Conservation (phyloP, 495 filamentous ascomycete species). For the Stereocaulon alpinum region DNA sequence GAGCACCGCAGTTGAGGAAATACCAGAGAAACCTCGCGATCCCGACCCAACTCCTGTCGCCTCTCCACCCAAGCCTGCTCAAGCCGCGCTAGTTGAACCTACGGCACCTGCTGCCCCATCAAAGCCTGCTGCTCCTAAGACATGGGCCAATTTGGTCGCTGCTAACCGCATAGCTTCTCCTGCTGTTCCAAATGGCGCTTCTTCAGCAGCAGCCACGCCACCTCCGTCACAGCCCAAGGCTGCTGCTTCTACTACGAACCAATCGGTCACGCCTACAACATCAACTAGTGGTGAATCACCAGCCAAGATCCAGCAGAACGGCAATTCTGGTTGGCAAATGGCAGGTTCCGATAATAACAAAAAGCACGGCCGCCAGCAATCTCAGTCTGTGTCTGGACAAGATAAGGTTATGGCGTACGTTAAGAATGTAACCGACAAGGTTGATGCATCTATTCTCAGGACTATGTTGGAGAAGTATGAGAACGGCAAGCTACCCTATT, state of each 20-base stretch:
- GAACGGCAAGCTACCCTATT: slow-evolving; percentile 72
- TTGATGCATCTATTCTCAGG: slow-evolving; percentile 57
- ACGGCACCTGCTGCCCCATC: slow-evolving; percentile 27
- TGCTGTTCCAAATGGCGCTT: slow-evolving; percentile 30
- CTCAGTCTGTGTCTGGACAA: slow-evolving; percentile 42
- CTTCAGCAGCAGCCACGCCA: slow-evolving; percentile 33
- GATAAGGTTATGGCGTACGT: slow-evolving; percentile 73
- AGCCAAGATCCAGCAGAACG: slow-evolving; percentile 38
- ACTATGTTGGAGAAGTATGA: slow-evolving; percentile 59
- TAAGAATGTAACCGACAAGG: slow-evolving; percentile 84
- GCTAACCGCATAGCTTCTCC: slow-evolving; percentile 32
- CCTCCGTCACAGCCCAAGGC: slow-evolving; percentile 35
- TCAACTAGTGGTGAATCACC: slow-evolving; percentile 33
- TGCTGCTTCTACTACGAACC: slow-evolving; percentile 30
- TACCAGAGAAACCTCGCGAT: slow-evolving; percentile 43
- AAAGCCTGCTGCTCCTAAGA: slow-evolving; percentile 51
- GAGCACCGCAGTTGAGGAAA: slow-evolving; percentile 35
- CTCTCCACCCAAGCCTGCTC: slow-evolving; percentile 38
- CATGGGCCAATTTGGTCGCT: slow-evolving; percentile 80
- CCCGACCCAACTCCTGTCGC: slow-evolving; percentile 42
- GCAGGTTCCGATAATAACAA: slow-evolving; percentile 69
- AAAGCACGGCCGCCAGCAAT: slow-evolving; percentile 56
- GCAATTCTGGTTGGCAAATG: slow-evolving; percentile 63
- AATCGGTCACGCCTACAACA: slow-evolving; percentile 23
- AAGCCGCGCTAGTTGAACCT: slow-evolving; percentile 46